Evolutionary conservation across 768 basidiomycete species (phyloP).

Genomic region (Russula sp.): DNA sequence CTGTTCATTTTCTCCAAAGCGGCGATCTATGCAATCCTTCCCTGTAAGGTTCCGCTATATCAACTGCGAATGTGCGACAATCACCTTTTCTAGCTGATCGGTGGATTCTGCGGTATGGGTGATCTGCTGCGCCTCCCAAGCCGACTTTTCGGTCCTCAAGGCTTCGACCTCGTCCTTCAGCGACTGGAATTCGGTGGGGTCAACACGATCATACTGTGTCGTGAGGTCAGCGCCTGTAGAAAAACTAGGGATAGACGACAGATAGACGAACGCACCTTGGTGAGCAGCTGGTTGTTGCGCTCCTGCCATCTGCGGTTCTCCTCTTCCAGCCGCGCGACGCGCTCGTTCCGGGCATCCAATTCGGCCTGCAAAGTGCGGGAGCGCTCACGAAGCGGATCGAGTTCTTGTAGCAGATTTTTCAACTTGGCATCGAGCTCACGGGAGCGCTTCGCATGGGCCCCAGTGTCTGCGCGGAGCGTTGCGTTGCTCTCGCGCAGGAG

Average conservation of each 20-base stretch:
- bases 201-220: slow-evolving; percentile 76
- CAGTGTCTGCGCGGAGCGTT: slow-evolving; percentile 72
- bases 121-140: slow-evolving; percentile 19
- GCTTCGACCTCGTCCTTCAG: slow-evolving; percentile 66
- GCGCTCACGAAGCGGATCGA: slow-evolving; percentile 73
- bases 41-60: background rate
- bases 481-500: slow-evolving; percentile 85
- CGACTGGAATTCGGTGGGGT: slow-evolving; percentile 76
- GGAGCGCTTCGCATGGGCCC: slow-evolving; percentile 61
- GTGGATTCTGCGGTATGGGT: background rate
- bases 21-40: slow-evolving; percentile 16
- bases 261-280: slow-evolving; percentile 49
- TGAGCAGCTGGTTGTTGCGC: slow-evolving; percentile 71
- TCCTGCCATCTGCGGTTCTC: slow-evolving; percentile 82
- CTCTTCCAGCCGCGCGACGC: slow-evolving; percentile 63
- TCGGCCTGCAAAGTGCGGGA: slow-evolving; percentile 63
- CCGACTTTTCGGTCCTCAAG: slow-evolving; percentile 30
- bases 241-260: background rate
- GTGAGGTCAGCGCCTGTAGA: background rate
- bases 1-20: slow-evolving; percentile 19
- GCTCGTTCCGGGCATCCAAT: slow-evolving; percentile 59
- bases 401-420: slow-evolving; percentile 48
- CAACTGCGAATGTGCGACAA: background rate
- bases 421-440: slow-evolving; percentile 62
- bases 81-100: slow-evolving; percentile 25